Evolutionary conservation across 352 stramenopile species (phyloP).

Genomic region (Paralagenidium karlingii): DNA sequence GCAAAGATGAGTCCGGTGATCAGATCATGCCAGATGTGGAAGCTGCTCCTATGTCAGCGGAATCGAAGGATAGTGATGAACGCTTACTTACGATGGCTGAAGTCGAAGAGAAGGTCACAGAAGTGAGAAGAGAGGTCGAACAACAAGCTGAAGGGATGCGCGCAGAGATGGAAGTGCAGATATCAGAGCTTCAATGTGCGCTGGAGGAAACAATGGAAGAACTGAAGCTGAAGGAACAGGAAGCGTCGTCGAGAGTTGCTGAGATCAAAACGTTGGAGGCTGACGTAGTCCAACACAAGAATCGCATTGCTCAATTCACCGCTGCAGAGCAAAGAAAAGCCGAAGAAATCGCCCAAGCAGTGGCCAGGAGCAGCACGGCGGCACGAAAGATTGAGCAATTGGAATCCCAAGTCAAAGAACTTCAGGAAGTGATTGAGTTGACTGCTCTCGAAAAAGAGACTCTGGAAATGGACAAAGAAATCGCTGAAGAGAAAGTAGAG

Average conservation of each 20-base stretch:
- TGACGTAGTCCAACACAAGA: slow-evolving; percentile 57
- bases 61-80: slow-evolving; percentile 22
- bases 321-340: slow-evolving; percentile 59
- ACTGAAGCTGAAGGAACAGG: slow-evolving; percentile 39
- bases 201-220: slow-evolving; percentile 45
- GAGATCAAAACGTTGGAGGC: slow-evolving; percentile 51
- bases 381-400: slow-evolving; percentile 57
- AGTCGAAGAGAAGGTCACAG: slow-evolving; percentile 31
- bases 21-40: too few species aligned
- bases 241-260: slow-evolving; percentile 32
- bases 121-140: slow-evolving; percentile 37
- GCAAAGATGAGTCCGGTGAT: slow-evolving; percentile 9
- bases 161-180: slow-evolving; percentile 51
- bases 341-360: slow-evolving; percentile 54
- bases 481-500: slow-evolving; percentile 71
- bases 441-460: slow-evolving; percentile 81
- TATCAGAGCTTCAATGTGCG: slow-evolving; percentile 28
- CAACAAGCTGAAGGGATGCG: slow-evolving; percentile 43
- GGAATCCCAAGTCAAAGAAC: slow-evolving; percentile 48
- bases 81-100: slow-evolving; percentile 7
- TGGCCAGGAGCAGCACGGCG: slow-evolving; percentile 53
- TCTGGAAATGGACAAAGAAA: slow-evolving; percentile 82
- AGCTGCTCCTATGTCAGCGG: too few species aligned
- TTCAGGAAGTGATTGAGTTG: slow-evolving; percentile 77
- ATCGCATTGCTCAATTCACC: slow-evolving; percentile 49